Base-by-base conservation (phyloP, 257 asterid genomes). In the Ophiorrhiza pumila region DNA sequence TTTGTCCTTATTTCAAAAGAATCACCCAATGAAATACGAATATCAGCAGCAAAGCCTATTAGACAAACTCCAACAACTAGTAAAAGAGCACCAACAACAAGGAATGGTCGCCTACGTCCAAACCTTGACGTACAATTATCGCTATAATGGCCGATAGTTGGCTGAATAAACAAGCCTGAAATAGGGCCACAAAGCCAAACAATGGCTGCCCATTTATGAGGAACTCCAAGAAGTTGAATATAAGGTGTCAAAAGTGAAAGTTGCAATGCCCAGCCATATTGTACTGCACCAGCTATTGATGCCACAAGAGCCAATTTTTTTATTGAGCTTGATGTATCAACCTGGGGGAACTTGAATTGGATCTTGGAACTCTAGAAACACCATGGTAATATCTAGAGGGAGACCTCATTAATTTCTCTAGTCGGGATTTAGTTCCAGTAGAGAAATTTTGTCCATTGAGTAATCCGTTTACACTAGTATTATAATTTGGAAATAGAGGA, bases 211-310 rank as follows among this genome's bases (percentile, higher is more conserved):
- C 77, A 77, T 29, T 53, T 34, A 46, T 83, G 90, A 20, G 74
- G 60, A 6, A 85, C 68, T 8, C 92, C 92, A 18, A 87, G 74
- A 10, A 83, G 81, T 49, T 87, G 90, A 35, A 85, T 73, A 73
- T 83, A 85, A 1, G 89, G 89, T 1, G 90, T 85, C 18, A 88
- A 41, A 12, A 88, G 87, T 7, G 87, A 81, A 1, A 88, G 82
- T 72, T 88, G 93, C 68, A 88, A 52, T 2, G 93, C 91, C 88
- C 89, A 86, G 0, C 91, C 93, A 31, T 77, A 88, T 39, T 85
- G 90, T 25, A 85, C 80, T 0, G 81, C 85, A 2, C 85, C 85
- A 1, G 88, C 93, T 29, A 85, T 81, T 0, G 88, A 62, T 2
- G 91, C 74, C 1, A 84, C 88, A 2, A 87, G 53, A 42, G 68